Conservation (phyloP, 805 yeast species). For the Candida namnaoensis region DNA sequence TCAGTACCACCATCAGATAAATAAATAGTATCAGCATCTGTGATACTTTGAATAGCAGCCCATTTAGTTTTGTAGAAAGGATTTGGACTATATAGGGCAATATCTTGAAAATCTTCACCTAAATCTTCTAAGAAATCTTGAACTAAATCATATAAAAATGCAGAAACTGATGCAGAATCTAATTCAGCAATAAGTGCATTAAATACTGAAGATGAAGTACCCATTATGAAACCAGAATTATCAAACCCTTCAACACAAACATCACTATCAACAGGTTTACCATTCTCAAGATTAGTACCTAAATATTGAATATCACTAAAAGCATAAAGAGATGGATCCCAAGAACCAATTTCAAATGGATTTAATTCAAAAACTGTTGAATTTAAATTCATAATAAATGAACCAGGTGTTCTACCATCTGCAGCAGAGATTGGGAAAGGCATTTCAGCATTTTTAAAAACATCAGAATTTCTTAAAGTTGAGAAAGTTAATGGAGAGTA, state of each 20-base stretch:
- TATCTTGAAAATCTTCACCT: constrained; percentile 47
- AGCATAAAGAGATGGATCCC: constrained; percentile 69
- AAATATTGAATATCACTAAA: constrained; percentile 62
- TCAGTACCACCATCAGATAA: constrained; percentile 74
- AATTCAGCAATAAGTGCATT: constrained; percentile 54
- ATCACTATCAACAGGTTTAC: constrained; percentile 39
- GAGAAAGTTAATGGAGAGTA: constrained; percentile 57
- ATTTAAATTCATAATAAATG: constrained; percentile 46
- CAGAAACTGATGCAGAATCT: constrained; percentile 42
- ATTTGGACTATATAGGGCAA: constrained; percentile 63
- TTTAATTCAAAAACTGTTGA: constrained; percentile 59
- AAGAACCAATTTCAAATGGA: constrained; percentile 76
- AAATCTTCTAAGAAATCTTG: constrained; percentile 36
- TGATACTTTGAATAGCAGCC: constrained; percentile 28
- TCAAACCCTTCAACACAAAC: constrained; percentile 65
- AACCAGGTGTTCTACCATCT: constrained; percentile 57
- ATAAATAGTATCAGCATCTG: constrained; percentile 32
- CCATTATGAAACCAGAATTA: constrained; percentile 74
- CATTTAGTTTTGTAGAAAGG: constrained; percentile 47
- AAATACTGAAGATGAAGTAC: constrained; percentile 77
- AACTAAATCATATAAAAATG: constrained; percentile 36
- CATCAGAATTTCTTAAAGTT: constrained; percentile 49
- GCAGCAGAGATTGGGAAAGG: constrained; percentile 66
- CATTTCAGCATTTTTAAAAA: constrained; percentile 52
- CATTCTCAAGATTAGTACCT: constrained; percentile 58